phyloP scores from a whole-genome alignment of 2,329 filamentous ascomycete genomes.

The Endoconidiophora polonica region DNA sequence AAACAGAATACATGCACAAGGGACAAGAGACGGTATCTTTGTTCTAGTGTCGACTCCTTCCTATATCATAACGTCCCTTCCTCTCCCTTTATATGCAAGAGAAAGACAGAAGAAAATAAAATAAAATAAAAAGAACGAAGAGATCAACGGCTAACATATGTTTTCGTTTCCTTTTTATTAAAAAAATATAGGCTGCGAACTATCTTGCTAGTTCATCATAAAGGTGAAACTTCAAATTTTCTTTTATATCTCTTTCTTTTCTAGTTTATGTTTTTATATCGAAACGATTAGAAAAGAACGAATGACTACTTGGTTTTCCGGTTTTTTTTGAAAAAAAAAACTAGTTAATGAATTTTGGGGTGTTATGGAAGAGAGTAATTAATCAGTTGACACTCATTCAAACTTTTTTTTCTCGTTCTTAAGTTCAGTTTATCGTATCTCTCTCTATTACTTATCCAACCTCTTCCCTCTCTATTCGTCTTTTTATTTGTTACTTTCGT shows the following conservation, averaged over 20 bases:
- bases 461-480: not conserved
- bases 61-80: too few relatives aligned
- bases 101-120: too few relatives aligned
- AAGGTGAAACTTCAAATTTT: not conserved
- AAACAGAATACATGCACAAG: not conserved
- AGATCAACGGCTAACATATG: not conserved
- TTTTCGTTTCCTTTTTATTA: too few relatives aligned
- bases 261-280: not conserved
- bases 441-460: not conserved
- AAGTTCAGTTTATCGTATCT: not conserved
- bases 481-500: not conserved
- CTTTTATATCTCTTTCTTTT: not conserved
- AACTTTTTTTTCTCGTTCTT: not conserved
- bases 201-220: slow-evolving; percentile 1
- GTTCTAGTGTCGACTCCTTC: too few relatives aligned
- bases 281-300: too few relatives aligned
- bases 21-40: not conserved
- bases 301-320: too few relatives aligned
- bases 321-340: too few relatives aligned
- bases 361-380: too few relatives aligned
- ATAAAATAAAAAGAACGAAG: not conserved
- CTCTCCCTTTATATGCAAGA: too few relatives aligned
- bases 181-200: slow-evolving; percentile 13
- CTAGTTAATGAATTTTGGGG: too few relatives aligned
- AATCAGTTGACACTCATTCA: not conserved